Conservation (phyloP, 306 rosid species). For the Medicago arabica region DNA sequence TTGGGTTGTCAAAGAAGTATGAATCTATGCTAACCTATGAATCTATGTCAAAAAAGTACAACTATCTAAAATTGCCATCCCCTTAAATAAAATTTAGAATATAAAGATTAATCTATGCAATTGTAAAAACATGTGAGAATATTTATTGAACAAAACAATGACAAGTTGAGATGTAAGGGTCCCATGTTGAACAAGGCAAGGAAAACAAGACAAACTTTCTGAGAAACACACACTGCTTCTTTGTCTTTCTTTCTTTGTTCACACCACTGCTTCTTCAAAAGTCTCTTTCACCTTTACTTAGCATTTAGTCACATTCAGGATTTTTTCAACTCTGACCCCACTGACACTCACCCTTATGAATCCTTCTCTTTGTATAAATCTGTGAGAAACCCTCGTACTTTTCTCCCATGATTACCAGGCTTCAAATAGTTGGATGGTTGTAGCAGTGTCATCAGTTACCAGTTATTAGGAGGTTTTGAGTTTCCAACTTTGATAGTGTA, state of each 20-base stretch:
- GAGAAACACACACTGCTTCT: neutral
- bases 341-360: conserved; percentile 11
- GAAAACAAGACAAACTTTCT: neutral
- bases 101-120: neutral
- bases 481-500: no score
- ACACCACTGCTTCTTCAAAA: neutral
- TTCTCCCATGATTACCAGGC: neutral
- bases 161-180: neutral
- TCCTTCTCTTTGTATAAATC: neutral
- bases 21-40: no score
- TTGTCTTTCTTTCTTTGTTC: neutral
- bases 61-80: no score
- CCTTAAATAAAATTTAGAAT: no score
- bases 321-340: neutral
- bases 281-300: neutral
- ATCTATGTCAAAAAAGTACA: no score
- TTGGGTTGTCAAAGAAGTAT: no score
- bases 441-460: neutral
- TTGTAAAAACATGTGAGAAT: neutral
- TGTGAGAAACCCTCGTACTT: neutral
- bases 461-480: neutral
- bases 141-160: conserved; percentile 10
- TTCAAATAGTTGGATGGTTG: neutral
- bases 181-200: neutral
- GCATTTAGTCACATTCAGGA: neutral